A percentile compares a stretch with the other conserved stretches of the same genome.
These are phyloP conservation scores for Exsudoporus floridanus DNA, from an alignment of 1,284 basidiomycete genomes.

Conservation along the genomic window DNA sequence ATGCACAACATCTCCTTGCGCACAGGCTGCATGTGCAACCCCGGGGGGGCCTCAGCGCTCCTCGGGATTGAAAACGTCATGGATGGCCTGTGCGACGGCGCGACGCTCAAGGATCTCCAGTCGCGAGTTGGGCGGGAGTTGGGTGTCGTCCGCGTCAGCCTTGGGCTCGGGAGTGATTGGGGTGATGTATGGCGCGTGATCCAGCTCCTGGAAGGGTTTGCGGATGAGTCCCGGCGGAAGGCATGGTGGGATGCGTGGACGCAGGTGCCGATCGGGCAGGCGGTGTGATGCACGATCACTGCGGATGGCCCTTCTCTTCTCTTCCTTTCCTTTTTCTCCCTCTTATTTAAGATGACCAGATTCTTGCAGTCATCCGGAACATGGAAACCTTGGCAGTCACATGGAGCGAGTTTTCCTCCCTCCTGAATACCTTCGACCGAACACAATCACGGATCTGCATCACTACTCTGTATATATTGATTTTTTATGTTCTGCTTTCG, in stretches of 20 bases:
- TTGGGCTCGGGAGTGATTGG: slow-evolving; percentile 75
- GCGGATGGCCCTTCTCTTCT: no score
- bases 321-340: not conserved
- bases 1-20: slow-evolving; percentile 66
- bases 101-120: slow-evolving; percentile 64
- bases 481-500: not conserved
- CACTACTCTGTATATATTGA: not conserved
- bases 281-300: slow-evolving; percentile 19
- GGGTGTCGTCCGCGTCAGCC: slow-evolving; percentile 71
- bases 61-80: slow-evolving; percentile 69
- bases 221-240: slow-evolving; percentile 41
- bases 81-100: slow-evolving; percentile 56
- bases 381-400: not conserved
- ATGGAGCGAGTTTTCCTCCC: not conserved
- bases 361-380: not conserved
- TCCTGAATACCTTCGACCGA: no score
- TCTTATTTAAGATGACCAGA: no score
- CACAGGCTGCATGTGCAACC: slow-evolving; percentile 84
- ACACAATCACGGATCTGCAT: no score
- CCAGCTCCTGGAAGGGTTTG: slow-evolving; percentile 53
- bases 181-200: slow-evolving; percentile 71
- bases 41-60: slow-evolving; percentile 71
- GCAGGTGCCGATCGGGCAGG: slow-evolving; percentile 31
- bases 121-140: slow-evolving; percentile 60
- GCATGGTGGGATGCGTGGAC: slow-evolving; percentile 43